Base-by-base conservation (phyloP, 306 rosid species). In the Abrus precatorius region DNA sequence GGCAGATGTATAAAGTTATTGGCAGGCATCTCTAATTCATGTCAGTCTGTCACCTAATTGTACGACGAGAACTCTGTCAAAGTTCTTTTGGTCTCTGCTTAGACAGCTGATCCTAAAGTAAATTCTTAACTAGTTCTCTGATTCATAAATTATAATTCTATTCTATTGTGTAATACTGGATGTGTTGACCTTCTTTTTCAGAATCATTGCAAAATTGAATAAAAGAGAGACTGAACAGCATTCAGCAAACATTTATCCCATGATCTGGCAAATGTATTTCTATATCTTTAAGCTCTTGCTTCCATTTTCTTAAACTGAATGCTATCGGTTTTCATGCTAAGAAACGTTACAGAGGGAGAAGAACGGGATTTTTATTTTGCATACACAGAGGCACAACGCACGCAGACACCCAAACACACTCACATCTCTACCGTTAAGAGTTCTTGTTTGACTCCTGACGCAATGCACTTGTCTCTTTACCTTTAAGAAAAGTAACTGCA, bases 141-240 rank as follows among this genome's bases (percentile, higher is more conserved):
- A 79, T 84, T 86, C 61, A 69, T 85, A 82, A 30, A 67, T 76
- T 33, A 28, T 50, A 56, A 69, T 69, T 85, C 40, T 85, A 68
- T 66, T 86, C 68, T 66, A 67, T 72, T 72, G 60, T 79, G 87
- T 75, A 84, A 72, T 76, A 77, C 79, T 69, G 68, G 83, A 79
- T 64, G 77, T 71, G 53, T 70, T 53, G 74, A 67, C 87, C 80
- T 74, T 76, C 59, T 81, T 80, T 88, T 86, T 88, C 91, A 87
- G 85, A 87, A 67, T 62, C 84, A 84, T 76, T 80, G 86, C 74
- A 64, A 78, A 75, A 36, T 63, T 75, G 84, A 69, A 69, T 80
- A 78, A 84, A 78, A 75, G 82, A 81, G 74, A 72, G 75, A 76
- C 76, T 68, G 75, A 77, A 77, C 85, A 52, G 72, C 82, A 81